Evolutionary conservation across 495 filamentous ascomycete genomes (phyloP), one percentile per base, ranked within the genome.

Genomic region (Cetradonia linearis): DNA sequence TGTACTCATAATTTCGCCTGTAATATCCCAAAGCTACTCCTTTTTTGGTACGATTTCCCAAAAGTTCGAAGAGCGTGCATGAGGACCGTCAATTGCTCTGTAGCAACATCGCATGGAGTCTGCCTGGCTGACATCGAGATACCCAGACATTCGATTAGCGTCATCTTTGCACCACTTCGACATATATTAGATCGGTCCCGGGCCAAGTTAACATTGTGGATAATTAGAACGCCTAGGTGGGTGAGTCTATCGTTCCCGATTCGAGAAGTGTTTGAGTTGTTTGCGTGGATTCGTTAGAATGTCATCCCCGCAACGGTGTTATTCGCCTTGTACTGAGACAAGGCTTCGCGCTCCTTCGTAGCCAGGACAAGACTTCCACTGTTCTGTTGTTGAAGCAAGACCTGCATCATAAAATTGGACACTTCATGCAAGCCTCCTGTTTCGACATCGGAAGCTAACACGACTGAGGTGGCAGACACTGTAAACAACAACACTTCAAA

Each of bases 211-310:
- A 60, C 13, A 42, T n/a, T 53, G 58, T 60, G 58, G 33, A 53
- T 53, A 34, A 54, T 54, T 54, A 60, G 58, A 60, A 53, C n/a
- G 48, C 34, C 58, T 60, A 60, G 58, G 58, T 60, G 37, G 34
- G 58, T 53, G 25, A 23, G 49, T 50, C n/a, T 36, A 8, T 37
- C 48, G 6, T 23, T 33, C 34, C 40, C 28, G 0, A 36, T 31
- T 34, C 5, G 50, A 20, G 9, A 34, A 5, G 18, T 13, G n/a
- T 18, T 34, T 36, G 50, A 31, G 18, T n/a, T 31, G n/a, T n/a
- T n/a, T 36, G 9, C 30, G 49, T 5, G 16, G 18, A 13, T 20
- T 20, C 31, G n/a, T 10, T 20, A 54, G 28, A 34, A 54, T 54
- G 7, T 54, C 50, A 14, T 25, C 14, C 50, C n/a, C 50, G 33